Evolutionary conservation across 2,329 filamentous ascomycete genomes (phyloP).

Genomic region (Neonectria faginata): DNA sequence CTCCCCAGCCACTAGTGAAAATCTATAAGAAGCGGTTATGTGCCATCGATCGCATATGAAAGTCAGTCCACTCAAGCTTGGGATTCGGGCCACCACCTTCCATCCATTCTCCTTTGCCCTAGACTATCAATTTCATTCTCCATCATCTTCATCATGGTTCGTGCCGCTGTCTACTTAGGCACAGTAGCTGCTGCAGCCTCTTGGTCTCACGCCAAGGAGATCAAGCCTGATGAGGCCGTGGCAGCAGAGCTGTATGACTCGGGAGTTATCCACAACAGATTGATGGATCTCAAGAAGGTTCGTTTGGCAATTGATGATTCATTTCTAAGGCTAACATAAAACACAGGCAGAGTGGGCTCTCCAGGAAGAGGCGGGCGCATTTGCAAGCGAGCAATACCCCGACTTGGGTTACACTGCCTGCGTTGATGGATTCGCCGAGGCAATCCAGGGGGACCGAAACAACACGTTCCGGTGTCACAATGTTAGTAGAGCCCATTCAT

Average conservation of each 20-base stretch:
- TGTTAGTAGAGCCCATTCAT: slow-evolving; percentile 42
- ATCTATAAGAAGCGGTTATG: neutral
- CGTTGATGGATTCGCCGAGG: slow-evolving; percentile 56
- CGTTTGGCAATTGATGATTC: accelerated
- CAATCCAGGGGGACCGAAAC: slow-evolving; percentile 57
- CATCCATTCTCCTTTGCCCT: neutral
- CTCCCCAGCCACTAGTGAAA: neutral
- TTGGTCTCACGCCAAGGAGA: slow-evolving; percentile 34
- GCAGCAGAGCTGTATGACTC: slow-evolving; percentile 35
- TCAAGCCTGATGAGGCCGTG: slow-evolving; percentile 31
- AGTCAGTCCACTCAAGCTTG: neutral
- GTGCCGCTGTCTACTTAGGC: slow-evolving; percentile 29
- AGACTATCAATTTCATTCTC: neutral
- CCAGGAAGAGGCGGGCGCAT: slow-evolving; percentile 49
- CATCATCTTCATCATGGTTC: slow-evolving; percentile 34
- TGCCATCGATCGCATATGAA: neutral
- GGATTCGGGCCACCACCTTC: neutral
- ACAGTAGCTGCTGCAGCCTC: slow-evolving; percentile 26
- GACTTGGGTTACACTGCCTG: slow-evolving; percentile 55
- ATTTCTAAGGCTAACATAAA: neutral
- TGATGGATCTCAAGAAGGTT: slow-evolving; percentile 36
- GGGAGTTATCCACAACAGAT: slow-evolving; percentile 35
- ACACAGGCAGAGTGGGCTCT: slow-evolving; percentile 48
- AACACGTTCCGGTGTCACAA: slow-evolving; percentile 63
- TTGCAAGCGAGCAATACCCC: slow-evolving; percentile 52